Evolutionary conservation across 1,284 basidiomycete species (phyloP).

Genomic region (Heterobasidion parviporum): DNA sequence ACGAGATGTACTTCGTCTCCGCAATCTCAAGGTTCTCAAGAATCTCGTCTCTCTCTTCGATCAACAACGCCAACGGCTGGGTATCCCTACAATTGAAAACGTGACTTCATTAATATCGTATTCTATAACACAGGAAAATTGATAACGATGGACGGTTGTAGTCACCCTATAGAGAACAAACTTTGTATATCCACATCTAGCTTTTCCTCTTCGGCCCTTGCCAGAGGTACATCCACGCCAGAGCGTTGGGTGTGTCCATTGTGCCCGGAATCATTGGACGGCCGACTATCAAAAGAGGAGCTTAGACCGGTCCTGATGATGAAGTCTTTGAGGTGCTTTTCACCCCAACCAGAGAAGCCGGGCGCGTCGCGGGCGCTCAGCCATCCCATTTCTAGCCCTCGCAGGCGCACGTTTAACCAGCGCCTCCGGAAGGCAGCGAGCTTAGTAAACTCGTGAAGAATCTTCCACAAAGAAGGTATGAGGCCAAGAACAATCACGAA

Average conservation of each 20-base stretch:
- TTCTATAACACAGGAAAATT: background rate
- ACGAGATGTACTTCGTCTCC: slow-evolving; percentile 69
- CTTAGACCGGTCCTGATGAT: slow-evolving; percentile 57
- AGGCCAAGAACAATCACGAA: slow-evolving; percentile 52
- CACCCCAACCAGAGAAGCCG: slow-evolving; percentile 63
- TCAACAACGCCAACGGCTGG: slow-evolving; percentile 50
- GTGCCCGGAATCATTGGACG: slow-evolving; percentile 4
- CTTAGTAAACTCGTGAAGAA: slow-evolving; percentile 55
- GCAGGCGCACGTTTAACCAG: slow-evolving; percentile 58
- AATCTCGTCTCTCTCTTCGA: slow-evolving; percentile 65
- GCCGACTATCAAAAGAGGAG: slow-evolving; percentile 33
- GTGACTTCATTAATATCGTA: background rate
- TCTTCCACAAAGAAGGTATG: slow-evolving; percentile 55
- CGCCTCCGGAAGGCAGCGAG: slow-evolving; percentile 45
- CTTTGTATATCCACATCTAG: slow-evolving; percentile 59
- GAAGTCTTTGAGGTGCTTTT: slow-evolving; percentile 61
- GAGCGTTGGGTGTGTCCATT: slow-evolving; percentile 16
- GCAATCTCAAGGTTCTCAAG: slow-evolving; percentile 71
- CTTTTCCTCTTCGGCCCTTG: slow-evolving; percentile 32
- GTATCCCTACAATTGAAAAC: slow-evolving; percentile 45
- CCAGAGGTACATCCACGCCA: slow-evolving; percentile 27
- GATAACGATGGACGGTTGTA: background rate
- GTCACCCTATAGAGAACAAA: slow-evolving; percentile 68
- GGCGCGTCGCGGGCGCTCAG: slow-evolving; percentile 49
- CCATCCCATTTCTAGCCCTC: slow-evolving; percentile 69